Conservation (phyloP, 495 filamentous ascomycete genomes). For the Peziza echinospora region DNA sequence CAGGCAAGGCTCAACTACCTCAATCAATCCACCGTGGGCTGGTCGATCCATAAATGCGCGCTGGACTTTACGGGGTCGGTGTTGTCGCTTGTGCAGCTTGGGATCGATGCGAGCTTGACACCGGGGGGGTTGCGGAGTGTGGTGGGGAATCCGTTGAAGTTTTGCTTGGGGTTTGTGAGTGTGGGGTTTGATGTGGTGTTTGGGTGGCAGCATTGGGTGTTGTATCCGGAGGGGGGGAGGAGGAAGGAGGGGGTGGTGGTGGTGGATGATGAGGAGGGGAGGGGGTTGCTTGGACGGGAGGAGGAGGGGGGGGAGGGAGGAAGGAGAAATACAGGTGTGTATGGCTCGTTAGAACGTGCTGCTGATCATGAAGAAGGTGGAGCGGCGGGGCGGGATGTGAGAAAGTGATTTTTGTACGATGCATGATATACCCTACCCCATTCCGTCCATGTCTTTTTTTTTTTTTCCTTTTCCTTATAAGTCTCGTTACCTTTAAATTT, state of each 20-base stretch:
- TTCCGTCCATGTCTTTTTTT: too few species aligned
- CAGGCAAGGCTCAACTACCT: slow-evolving; percentile 66
- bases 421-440: too few species aligned
- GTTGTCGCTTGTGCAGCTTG: slow-evolving; percentile 56
- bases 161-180: slow-evolving; percentile 60
- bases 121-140: slow-evolving; percentile 52
- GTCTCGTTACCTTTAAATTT: too few species aligned
- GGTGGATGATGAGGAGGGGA: neutral
- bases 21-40: slow-evolving; percentile 64
- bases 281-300: neutral
- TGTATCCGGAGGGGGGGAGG: slow-evolving; percentile 28
- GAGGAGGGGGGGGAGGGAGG: too few species aligned
- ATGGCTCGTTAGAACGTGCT: too few species aligned
- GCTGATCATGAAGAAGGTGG: too few species aligned
- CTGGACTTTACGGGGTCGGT: slow-evolving; percentile 64
- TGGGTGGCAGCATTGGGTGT: slow-evolving; percentile 63
- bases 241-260: neutral
- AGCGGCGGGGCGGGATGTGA: too few species aligned
- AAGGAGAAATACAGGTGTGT: too few species aligned
- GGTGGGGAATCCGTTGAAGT: slow-evolving; percentile 78
- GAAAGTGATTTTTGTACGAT: too few species aligned
- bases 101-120: slow-evolving; percentile 68
- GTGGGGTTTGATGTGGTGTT: slow-evolving; percentile 73
- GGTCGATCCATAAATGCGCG: slow-evolving; percentile 66
- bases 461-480: too few species aligned